Evolutionary conservation across 208 protist species (phyloP).

Genomic region (Trichomonas tenax): DNA sequence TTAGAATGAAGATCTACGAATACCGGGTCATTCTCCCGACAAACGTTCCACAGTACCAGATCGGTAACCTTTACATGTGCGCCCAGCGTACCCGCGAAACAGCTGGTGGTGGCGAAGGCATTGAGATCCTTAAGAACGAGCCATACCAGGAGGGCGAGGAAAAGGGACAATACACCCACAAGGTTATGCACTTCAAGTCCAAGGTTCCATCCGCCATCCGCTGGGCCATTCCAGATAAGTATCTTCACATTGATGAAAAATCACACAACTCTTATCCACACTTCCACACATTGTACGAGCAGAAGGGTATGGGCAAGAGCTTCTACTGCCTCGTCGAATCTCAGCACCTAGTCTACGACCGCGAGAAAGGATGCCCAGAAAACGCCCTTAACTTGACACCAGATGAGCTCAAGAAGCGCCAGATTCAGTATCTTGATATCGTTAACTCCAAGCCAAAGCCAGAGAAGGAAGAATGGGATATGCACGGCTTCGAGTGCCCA

Average conservation of each 20-base stretch:
- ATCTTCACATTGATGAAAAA: neutral
- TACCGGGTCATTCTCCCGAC: neutral
- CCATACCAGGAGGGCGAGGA: neutral
- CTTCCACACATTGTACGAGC: neutral
- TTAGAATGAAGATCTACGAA: neutral
- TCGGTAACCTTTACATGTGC: conserved; percentile 13
- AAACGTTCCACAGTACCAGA: conserved; percentile 6
- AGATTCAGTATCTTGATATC: neutral
- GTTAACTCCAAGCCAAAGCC: conserved; percentile 2
- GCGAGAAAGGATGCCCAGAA: neutral
- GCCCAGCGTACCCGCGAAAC: neutral
- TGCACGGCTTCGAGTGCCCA: neutral
- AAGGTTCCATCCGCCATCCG: neutral
- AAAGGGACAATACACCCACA: conserved; percentile 14
- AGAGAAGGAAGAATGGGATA: conserved; percentile 8
- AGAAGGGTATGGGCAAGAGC: neutral
- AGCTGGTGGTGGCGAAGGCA: neutral
- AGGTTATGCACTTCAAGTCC: conserved; percentile 14
- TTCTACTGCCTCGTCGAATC: neutral
- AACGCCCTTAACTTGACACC: neutral
- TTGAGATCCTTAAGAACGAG: neutral
- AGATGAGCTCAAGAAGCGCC: neutral
- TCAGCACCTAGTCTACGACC: neutral
- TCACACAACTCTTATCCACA: conserved; percentile 17
- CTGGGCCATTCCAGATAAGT: conserved; percentile 9